A percentile compares a stretch with the other conserved stretches of the same genome.
These are phyloP conservation scores for Penicillium brevicompactum DNA, from an alignment of 2,329 filamentous ascomycete genomes.

Conservation along the genomic window DNA sequence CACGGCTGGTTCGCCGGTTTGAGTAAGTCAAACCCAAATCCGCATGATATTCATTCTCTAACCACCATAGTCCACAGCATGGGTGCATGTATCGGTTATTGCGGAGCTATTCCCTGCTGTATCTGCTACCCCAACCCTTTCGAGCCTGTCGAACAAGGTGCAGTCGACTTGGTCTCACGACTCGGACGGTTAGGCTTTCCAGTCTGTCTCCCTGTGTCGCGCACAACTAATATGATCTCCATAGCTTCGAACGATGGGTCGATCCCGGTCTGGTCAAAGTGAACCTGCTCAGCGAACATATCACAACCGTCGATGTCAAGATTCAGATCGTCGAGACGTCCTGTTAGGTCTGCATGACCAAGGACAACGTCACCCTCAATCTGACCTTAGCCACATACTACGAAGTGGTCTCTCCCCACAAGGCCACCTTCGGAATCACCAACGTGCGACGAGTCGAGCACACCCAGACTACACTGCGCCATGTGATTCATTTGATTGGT, in stretches of 20 bases:
- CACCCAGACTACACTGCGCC: constrained; percentile 94
- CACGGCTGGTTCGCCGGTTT: constrained; percentile 89
- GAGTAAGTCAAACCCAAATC: constrained; percentile 58
- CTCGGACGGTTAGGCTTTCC: constrained; percentile 67
- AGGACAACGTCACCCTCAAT: constrained; percentile 94
- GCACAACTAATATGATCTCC: background rate
- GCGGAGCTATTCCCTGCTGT: constrained; percentile 90
- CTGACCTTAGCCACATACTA: constrained; percentile 99
- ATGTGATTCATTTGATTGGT: constrained; percentile 95
- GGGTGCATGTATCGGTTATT: constrained; percentile 72
- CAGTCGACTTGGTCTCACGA: constrained; percentile 92
- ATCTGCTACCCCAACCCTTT: constrained; percentile 92
- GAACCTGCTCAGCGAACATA: constrained; percentile 88
- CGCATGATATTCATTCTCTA: constrained; percentile 2
- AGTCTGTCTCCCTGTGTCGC: too few species aligned
- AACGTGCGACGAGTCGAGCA: constrained; percentile 96
- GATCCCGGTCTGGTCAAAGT: constrained; percentile 97
- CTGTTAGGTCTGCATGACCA: constrained; percentile 97
- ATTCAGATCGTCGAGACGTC: constrained; percentile 97
- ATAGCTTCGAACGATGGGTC: constrained; percentile 82
- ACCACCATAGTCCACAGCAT: constrained; percentile 65
- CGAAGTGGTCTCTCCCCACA: constrained; percentile 92
- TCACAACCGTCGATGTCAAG: constrained; percentile 96
- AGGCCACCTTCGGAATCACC: constrained; percentile 93
- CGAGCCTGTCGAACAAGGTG: constrained; percentile 88